Percentiles rank a stretch among this genome's conserved stretches.
Evolutionary conservation across 352 stramenopile species (phyloP).

Genomic region (Phytophthora fragariaefolia): DNA sequence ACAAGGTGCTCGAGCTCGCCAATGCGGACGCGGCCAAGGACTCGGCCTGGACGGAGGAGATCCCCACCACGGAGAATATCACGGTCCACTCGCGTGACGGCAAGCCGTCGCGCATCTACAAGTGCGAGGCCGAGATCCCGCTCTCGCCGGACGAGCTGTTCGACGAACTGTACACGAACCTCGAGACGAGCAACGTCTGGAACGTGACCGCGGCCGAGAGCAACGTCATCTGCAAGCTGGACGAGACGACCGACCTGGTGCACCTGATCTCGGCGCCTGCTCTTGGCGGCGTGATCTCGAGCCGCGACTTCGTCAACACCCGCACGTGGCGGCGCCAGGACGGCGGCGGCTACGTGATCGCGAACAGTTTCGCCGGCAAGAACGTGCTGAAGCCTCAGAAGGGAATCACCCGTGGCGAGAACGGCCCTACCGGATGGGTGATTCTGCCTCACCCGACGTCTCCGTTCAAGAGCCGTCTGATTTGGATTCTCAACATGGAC

Average conservation of each 20-base stretch:
- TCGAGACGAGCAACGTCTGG: slow-evolving; percentile 76
- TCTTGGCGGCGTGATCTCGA: slow-evolving; percentile 78
- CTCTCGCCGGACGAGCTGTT: slow-evolving; percentile 81
- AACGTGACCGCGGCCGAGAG: slow-evolving; percentile 83
- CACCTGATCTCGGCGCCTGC: slow-evolving; percentile 72
- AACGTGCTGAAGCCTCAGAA: slow-evolving; percentile 73
- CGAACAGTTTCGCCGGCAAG: slow-evolving; percentile 70
- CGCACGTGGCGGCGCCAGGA: slow-evolving; percentile 77
- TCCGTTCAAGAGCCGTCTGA: slow-evolving; percentile 77
- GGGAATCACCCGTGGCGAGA: slow-evolving; percentile 80
- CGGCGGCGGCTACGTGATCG: slow-evolving; percentile 72
- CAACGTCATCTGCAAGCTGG: slow-evolving; percentile 72
- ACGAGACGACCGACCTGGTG: slow-evolving; percentile 76
- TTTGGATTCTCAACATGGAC: slow-evolving; percentile 88
- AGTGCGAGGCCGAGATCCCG: slow-evolving; percentile 72
- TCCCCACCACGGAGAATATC: slow-evolving; percentile 67
- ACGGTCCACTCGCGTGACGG: slow-evolving; percentile 71
- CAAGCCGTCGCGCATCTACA: slow-evolving; percentile 79
- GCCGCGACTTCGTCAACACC: slow-evolving; percentile 84
- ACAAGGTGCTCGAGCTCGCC: slow-evolving; percentile 64
- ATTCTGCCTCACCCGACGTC: slow-evolving; percentile 79
- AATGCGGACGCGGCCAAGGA: slow-evolving; percentile 46
- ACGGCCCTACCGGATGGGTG: slow-evolving; percentile 75
- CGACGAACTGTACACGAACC: slow-evolving; percentile 77
- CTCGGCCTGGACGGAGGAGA: slow-evolving; percentile 70